Percentiles rank a stretch among this genome's conserved stretches.
Conservation (phyloP, 2,329 filamentous ascomycete genomes). For the Verticillium albo-atrum region DNA sequence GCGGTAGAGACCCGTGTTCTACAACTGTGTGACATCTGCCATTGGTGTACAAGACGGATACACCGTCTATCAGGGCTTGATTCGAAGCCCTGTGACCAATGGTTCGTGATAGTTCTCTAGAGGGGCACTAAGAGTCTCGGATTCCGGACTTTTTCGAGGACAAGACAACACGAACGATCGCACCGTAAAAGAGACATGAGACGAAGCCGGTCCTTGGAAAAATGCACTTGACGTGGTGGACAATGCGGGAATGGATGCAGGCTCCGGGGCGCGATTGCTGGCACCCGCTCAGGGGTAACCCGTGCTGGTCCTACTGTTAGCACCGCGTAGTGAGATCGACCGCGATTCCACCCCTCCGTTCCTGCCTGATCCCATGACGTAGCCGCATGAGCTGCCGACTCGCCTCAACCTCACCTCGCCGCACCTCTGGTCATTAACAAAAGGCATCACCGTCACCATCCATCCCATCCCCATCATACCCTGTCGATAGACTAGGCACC, state of each 20-base stretch:
- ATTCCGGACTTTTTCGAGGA: no score
- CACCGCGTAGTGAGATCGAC: not conserved
- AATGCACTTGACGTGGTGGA: not conserved
- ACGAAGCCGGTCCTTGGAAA: no score
- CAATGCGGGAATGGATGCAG: not conserved
- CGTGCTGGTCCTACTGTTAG: not conserved
- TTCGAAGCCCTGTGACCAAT: no score
- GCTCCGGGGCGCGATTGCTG: no score
- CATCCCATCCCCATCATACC: not conserved
- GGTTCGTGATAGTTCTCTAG: no score
- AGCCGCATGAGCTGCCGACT: not conserved
- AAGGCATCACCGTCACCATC: not conserved
- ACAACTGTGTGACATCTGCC: no score
- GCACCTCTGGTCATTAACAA: not conserved
- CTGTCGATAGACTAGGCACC: not conserved
- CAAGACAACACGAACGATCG: no score
- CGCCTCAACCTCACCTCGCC: not conserved
- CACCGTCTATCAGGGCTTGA: no score
- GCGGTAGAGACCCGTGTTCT: no score
- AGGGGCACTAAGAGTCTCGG: no score
- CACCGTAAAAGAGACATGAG: no score
- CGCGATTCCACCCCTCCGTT: not conserved
- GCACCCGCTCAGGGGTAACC: not conserved
- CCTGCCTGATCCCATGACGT: not conserved
- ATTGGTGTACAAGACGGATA: no score